Percentiles rank a stretch among this genome's conserved stretches.
phyloP scores from a whole-genome alignment of 257 asterid species.

The Osmanthus fragrans region DNA sequence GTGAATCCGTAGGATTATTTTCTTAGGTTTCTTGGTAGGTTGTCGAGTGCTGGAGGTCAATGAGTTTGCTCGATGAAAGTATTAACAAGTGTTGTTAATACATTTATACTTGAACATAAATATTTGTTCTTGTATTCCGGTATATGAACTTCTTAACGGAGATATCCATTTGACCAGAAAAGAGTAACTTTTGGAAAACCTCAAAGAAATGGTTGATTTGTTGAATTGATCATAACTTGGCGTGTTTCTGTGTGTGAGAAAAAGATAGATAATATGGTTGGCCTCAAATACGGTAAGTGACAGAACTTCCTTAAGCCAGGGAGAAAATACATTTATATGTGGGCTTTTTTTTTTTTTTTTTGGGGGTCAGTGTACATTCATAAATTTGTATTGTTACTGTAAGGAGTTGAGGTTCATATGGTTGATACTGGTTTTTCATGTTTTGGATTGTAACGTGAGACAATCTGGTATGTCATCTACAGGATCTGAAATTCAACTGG shows the following conservation, averaged over 20 bases:
- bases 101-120: too few species aligned
- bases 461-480: slow-evolving; percentile 23
- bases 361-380: not conserved
- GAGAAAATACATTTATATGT: not conserved
- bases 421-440: too few species aligned
- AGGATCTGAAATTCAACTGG: slow-evolving; percentile 84
- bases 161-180: not conserved
- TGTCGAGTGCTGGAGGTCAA: not conserved
- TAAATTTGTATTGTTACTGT: not conserved
- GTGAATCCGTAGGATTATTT: too few species aligned
- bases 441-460: not conserved
- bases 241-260: too few species aligned
- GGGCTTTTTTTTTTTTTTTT: too few species aligned
- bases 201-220: not conserved
- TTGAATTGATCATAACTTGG: too few species aligned
- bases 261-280: not conserved
- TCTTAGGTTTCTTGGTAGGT: not conserved
- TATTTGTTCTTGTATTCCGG: too few species aligned
- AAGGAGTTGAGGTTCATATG: too few species aligned
- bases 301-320: not conserved
- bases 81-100: too few species aligned
- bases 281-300: not conserved
- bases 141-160: too few species aligned
- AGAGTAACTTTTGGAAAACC: not conserved
- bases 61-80: too few species aligned